These are phyloP conservation scores for Astragalus glycyphyllos DNA, from an alignment of 306 rosid genomes.

Conservation along the genomic window DNA sequence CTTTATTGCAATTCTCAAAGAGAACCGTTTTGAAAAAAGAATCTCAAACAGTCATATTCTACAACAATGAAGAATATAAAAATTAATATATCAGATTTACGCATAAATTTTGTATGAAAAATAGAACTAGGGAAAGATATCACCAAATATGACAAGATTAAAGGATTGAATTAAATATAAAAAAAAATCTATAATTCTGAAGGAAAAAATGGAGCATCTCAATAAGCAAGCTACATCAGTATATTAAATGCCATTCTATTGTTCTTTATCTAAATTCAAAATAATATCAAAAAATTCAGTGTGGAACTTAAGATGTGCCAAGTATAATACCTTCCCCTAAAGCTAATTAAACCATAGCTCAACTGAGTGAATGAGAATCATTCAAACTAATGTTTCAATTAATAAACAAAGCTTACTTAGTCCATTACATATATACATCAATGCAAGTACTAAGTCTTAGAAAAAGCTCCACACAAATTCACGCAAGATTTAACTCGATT, in stretches of 20 bases:
- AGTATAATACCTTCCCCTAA: constrained; percentile 12
- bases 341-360: constrained; percentile 12
- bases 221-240: constrained; percentile 13
- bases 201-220: constrained; percentile 9
- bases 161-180: constrained; percentile 25
- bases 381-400: neutral
- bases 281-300: constrained; percentile 24
- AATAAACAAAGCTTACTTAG: neutral
- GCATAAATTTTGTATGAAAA: constrained; percentile 34
- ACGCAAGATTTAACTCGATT: neutral
- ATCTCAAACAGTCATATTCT: constrained; percentile 33
- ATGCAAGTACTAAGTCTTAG: neutral
- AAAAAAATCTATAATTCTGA: neutral
- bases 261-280: constrained; percentile 24
- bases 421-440: neutral
- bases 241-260: constrained; percentile 2
- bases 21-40: constrained; percentile 25
- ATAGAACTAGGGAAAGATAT: constrained; percentile 27
- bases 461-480: neutral
- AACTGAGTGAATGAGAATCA: constrained; percentile 12
- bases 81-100: constrained; percentile 9
- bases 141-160: constrained; percentile 22
- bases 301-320: constrained; percentile 14
- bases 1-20: constrained; percentile 44
- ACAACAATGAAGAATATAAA: constrained; percentile 13